Evolutionary conservation across 139 green algal genomes (phyloP).

Genomic region (Tetraselmis chui): DNA sequence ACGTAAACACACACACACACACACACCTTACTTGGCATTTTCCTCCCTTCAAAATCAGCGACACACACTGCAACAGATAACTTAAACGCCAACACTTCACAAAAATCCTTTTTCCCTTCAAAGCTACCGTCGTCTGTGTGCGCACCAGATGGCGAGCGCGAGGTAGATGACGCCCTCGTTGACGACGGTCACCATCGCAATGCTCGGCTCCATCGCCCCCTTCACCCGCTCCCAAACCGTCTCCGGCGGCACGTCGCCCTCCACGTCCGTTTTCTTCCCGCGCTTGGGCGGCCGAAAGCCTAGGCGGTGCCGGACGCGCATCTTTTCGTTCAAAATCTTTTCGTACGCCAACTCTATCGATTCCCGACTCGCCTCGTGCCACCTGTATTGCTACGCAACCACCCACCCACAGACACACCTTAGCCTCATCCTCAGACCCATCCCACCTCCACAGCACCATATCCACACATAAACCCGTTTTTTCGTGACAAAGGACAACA

Average conservation of each 20-base stretch:
- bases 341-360: slow-evolving; percentile 81
- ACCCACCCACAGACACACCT: too few relatives aligned
- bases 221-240: slow-evolving; percentile 30
- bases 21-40: too few relatives aligned
- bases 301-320: slow-evolving; percentile 52
- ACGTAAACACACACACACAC: too few relatives aligned
- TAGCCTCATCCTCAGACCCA: too few relatives aligned
- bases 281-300: slow-evolving; percentile 59
- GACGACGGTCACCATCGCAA: slow-evolving; percentile 60
- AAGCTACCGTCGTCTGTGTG: neutral
- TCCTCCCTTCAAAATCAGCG: too few relatives aligned
- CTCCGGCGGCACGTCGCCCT: slow-evolving; percentile 18
- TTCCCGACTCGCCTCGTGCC: slow-evolving; percentile 67
- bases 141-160: slow-evolving; percentile 61
- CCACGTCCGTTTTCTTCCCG: slow-evolving; percentile 36
- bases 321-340: slow-evolving; percentile 57
- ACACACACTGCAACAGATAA: too few relatives aligned
- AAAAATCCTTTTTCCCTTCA: too few relatives aligned
- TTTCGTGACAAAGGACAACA: too few relatives aligned
- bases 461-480: too few relatives aligned
- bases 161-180: slow-evolving; percentile 77
- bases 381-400: slow-evolving; percentile 60
- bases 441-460: too few relatives aligned
- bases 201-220: slow-evolving; percentile 57
- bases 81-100: too few relatives aligned